Evolutionary conservation across 345 rosid genomes (phyloP).

Genomic region (Rhodamnia rubescens): DNA sequence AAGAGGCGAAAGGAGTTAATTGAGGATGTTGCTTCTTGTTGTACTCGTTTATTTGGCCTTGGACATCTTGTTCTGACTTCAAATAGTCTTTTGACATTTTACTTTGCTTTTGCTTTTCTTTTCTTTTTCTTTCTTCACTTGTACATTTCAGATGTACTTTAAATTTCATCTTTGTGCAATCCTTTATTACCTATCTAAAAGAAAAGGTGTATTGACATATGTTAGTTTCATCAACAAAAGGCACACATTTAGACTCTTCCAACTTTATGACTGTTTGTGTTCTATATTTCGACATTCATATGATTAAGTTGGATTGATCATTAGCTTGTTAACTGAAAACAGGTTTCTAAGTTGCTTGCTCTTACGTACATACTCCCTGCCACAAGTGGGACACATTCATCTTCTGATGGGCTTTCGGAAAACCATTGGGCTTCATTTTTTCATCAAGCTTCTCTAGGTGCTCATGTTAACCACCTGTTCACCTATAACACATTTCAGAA

Average conservation of each 20-base stretch:
- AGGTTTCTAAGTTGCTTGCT: constrained; percentile 82
- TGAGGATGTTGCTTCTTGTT: background rate
- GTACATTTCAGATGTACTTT: background rate
- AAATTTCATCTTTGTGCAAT: background rate
- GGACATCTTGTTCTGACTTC: background rate
- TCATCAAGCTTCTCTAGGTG: constrained; percentile 92
- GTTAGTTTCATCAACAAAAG: background rate
- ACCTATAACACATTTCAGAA: constrained; percentile 31
- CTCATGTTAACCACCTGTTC: constrained; percentile 55
- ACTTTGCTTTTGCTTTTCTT: background rate
- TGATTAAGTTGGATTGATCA: background rate
- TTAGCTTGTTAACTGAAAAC: constrained; percentile 6
- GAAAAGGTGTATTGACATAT: background rate
- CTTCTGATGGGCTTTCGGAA: constrained; percentile 43
- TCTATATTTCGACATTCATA: background rate
- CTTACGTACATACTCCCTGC: constrained; percentile 48
- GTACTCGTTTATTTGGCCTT: background rate
- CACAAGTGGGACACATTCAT: constrained; percentile 27
- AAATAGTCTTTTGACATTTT: background rate
- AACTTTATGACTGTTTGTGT: background rate
- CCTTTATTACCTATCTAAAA: background rate
- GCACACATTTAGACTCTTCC: background rate
- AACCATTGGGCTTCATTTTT: constrained; percentile 90
- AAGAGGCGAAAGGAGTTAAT: background rate
- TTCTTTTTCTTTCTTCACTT: background rate